Percentiles rank a stretch among this genome's conserved stretches.
phyloP scores from a whole-genome alignment of 441 rosid genomes.

The Syzygium syzygioides region DNA sequence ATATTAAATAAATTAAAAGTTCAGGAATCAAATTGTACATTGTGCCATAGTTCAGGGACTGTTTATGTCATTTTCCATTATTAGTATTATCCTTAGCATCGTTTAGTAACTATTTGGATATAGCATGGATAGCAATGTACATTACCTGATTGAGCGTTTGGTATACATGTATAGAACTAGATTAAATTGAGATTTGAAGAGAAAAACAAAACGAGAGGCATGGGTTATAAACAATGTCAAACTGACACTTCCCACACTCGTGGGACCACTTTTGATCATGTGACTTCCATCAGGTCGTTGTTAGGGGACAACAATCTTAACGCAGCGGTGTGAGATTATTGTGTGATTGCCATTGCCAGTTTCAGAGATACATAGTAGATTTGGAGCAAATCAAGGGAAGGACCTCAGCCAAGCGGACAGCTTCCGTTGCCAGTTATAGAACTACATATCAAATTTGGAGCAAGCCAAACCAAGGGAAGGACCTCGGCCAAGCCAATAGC shows the following conservation, averaged over 20 bases:
- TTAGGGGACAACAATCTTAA: neutral
- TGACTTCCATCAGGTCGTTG: neutral
- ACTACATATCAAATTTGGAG: no score
- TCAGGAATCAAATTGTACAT: no score
- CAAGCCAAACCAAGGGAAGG: neutral
- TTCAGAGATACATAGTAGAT: no score
- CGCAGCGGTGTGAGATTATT: accelerated
- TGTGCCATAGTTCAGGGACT: no score
- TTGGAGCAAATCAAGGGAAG: neutral
- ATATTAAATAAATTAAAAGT: no score
- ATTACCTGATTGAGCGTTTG: neutral
- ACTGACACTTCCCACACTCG: neutral
- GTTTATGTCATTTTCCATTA: no score
- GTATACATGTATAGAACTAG: neutral
- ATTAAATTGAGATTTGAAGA: neutral
- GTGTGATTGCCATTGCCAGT: no score
- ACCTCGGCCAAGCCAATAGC: neutral
- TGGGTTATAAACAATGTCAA: neutral
- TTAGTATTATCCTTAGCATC: neutral
- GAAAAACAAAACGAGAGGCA: neutral
- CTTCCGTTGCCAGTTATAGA: no score
- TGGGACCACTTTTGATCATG: neutral
- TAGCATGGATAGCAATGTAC: neutral
- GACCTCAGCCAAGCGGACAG: neutral
- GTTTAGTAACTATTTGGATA: neutral